Evolutionary conservation across 2,329 filamentous ascomycete genomes (phyloP).

Genomic region (Lachnellula suecica): DNA sequence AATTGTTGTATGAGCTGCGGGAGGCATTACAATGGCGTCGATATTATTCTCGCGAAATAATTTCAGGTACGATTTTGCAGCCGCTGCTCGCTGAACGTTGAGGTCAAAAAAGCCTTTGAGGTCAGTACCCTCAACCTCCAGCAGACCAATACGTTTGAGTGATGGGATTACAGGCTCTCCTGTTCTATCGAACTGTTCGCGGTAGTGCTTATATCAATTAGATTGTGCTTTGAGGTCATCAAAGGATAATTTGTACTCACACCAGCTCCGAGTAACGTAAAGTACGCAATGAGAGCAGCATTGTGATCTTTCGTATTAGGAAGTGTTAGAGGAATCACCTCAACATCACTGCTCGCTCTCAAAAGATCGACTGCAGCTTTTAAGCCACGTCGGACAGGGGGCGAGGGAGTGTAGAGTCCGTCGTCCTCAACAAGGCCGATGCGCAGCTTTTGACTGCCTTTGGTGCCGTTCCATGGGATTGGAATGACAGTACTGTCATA

Average conservation of each 20-base stretch:
- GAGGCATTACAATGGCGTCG: conserved; percentile 53
- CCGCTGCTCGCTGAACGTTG: conserved; percentile 26
- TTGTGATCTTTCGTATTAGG: conserved; percentile 46
- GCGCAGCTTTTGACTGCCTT: conserved; percentile 32
- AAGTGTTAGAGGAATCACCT: conserved; percentile 56
- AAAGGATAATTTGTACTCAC: conserved; percentile 22
- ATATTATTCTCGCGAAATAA: conserved; percentile 32
- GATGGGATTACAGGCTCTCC: conserved; percentile 50
- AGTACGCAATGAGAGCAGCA: conserved; percentile 42
- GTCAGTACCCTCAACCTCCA: conserved; percentile 18
- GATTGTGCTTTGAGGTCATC: conserved; percentile 39
- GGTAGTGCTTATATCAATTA: conserved; percentile 48
- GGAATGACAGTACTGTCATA: conserved; percentile 36
- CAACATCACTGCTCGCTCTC: conserved; percentile 39
- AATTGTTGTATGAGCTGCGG: conserved; percentile 50
- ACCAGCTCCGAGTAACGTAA: conserved; percentile 16
- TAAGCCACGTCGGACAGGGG: conserved; percentile 47
- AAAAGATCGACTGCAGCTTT: conserved; percentile 40
- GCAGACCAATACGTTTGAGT: conserved; percentile 39
- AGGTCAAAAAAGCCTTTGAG: conserved; percentile 27
- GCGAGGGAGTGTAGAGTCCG: conserved; percentile 47
- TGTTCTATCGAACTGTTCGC: conserved; percentile 42
- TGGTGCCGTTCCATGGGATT: conserved; percentile 44
- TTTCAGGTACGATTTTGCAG: conserved; percentile 25
- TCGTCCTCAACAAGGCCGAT: conserved; percentile 51